These are phyloP conservation scores for Raffaelea ambrosiae DNA, from an alignment of 2,329 filamentous ascomycete genomes.

Conservation along the genomic window DNA sequence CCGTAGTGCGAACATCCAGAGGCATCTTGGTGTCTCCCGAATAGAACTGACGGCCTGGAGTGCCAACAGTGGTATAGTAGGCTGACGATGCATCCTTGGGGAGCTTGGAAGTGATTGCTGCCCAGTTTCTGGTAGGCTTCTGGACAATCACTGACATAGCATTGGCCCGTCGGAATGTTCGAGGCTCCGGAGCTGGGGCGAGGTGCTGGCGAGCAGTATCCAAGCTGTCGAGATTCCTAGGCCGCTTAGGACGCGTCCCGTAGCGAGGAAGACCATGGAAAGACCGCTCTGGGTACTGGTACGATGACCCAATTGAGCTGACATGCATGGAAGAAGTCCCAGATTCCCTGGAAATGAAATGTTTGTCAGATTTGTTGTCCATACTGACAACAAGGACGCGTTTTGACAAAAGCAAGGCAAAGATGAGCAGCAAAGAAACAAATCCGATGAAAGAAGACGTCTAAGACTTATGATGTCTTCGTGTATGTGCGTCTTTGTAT, in stretches of 20 bases:
- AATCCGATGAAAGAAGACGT: no score
- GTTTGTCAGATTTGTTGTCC: no score
- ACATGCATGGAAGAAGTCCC: neutral
- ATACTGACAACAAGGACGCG: no score
- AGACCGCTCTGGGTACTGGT: neutral
- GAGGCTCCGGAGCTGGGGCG: no score
- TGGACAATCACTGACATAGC: neutral
- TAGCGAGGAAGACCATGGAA: neutral
- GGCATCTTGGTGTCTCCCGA: no score
- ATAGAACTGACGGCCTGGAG: neutral
- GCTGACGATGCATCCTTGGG: neutral
- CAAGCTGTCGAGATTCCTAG: neutral
- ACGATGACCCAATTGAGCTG: conserved; percentile 2
- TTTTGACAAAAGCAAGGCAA: neutral
- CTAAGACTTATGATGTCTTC: no score
- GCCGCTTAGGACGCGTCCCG: neutral
- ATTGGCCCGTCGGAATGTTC: no score
- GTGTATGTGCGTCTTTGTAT: no score
- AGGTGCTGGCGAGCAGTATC: no score
- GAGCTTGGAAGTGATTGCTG: neutral
- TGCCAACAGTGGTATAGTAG: neutral
- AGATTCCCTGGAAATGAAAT: neutral
- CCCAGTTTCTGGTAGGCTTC: neutral
- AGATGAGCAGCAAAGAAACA: neutral
- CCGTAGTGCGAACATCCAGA: no score